Evolutionary conservation across 139 green algal genomes (phyloP).

Genomic region (Asterochloris sp.): DNA sequence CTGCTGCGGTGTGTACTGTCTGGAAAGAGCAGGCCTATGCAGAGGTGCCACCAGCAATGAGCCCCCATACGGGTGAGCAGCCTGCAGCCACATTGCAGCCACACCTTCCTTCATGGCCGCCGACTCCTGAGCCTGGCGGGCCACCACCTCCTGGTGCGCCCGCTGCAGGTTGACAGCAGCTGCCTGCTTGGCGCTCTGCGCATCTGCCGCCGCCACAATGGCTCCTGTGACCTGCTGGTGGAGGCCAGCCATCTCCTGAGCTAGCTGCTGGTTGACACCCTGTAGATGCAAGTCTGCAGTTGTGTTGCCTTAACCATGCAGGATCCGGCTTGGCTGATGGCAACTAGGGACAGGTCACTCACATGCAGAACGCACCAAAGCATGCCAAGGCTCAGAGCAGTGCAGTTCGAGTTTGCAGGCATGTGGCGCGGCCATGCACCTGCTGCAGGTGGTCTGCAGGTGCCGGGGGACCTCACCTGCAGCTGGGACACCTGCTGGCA

Average conservation of each 20-base stretch:
- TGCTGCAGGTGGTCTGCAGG: not conserved
- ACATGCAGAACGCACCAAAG: not conserved
- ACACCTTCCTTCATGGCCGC: not conserved
- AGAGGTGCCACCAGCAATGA: not conserved
- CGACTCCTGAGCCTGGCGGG: not conserved
- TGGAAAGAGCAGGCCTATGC: not conserved
- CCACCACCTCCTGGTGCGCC: not conserved
- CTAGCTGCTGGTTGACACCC: not conserved
- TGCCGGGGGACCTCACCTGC: not conserved
- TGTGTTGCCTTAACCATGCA: not conserved
- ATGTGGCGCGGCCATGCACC: not conserved
- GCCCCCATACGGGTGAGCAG: not conserved
- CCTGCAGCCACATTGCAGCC: not conserved
- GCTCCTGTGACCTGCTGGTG: constrained; percentile 1
- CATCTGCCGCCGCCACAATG: not conserved
- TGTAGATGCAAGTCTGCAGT: not conserved
- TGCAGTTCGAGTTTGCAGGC: not conserved
- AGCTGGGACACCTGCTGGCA: not conserved
- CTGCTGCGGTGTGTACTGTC: not conserved
- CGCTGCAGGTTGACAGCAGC: not conserved
- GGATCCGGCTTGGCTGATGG: not conserved
- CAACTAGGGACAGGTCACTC: not conserved
- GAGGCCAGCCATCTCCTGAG: constrained; percentile 3
- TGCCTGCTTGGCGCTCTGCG: constrained; percentile 1
- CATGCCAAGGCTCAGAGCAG: not conserved